These are phyloP conservation scores for Colletotrichum lentis DNA, from an alignment of 2,329 filamentous ascomycete species.

Conservation along the genomic window DNA sequence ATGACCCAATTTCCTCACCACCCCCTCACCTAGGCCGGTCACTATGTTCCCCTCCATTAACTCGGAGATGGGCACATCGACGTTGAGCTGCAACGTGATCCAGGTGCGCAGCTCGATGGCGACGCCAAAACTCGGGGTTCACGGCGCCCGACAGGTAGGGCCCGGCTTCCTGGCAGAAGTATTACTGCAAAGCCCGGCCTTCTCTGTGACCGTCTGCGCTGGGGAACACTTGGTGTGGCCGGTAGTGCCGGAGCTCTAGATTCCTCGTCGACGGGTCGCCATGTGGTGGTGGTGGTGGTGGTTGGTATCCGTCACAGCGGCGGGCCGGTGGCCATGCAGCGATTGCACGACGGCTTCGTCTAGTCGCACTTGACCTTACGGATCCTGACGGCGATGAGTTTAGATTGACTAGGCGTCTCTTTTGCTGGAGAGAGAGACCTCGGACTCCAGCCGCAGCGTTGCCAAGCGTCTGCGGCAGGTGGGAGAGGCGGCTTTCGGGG, in stretches of 20 bases:
- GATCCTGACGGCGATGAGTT: slow-evolving; percentile 48
- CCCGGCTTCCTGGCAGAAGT: slow-evolving; percentile 18
- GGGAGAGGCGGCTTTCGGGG: not conserved
- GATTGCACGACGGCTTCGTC: slow-evolving; percentile 59
- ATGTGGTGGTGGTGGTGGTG: too few species aligned
- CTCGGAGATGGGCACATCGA: slow-evolving; percentile 56
- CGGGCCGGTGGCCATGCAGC: slow-evolving; percentile 64
- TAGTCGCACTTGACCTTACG: slow-evolving; percentile 67
- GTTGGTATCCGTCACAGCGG: slow-evolving; percentile 62
- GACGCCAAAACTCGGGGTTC: slow-evolving; percentile 38
- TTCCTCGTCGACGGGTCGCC: not conserved
- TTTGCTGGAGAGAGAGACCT: too few species aligned
- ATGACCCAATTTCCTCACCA: not conserved
- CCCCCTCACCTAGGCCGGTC: not conserved
- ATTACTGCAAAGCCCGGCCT: slow-evolving; percentile 21
- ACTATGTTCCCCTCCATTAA: not conserved
- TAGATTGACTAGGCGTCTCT: not conserved
- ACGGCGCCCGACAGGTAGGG: slow-evolving; percentile 27
- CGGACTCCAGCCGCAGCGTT: too few species aligned
- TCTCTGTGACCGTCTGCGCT: not conserved
- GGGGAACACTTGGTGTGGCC: not conserved
- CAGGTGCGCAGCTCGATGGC: slow-evolving; percentile 52
- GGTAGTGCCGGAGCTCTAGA: not conserved
- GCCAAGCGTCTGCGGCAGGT: too few species aligned
- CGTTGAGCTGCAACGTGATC: slow-evolving; percentile 54